Evolutionary conservation across 805 yeast genomes (phyloP), one percentile per base, ranked within the genome.

Genomic region (Kodamaea neixiangensis): DNA sequence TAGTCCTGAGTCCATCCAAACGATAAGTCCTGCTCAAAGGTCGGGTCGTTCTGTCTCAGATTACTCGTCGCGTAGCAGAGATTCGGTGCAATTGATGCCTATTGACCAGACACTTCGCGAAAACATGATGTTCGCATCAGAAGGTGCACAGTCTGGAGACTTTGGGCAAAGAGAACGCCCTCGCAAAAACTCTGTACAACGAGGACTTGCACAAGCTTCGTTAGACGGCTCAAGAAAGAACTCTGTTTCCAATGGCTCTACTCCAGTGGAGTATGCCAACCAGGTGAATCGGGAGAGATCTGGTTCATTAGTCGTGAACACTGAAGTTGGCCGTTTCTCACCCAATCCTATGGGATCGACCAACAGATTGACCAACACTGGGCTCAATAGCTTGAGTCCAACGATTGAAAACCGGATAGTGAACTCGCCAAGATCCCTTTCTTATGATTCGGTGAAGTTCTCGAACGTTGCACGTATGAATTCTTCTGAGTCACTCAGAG

Each of bases 51-150:
- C 41, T 9, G 31, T 25, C 13, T 37, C 19, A 15, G 41, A 37
- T 3, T 19, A 37, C 21, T 37, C 41, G 7, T 17, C 21, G 4
- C 41, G 41, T 37, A 19, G 21, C n/a, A 37, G 41, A 37, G 41
- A 37, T 37, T 37, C 41, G 11, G 41, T 37, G 5, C 41, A 37
- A 20, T 37, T 37, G 41, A 37, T 37, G 41, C 41, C 41, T 17
- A 37, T 37, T 37, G 41, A 37, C 19, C 41, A 37, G 13, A 37
- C 41, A 3, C 19, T 37, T 13, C 41, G 41, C 11, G 41, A 37
- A 18, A 37, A 37, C 11, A 15, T 37, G 41, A 7, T 7, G 5
- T 17, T 15, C 11, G 17, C 21, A 17, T 7, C 41, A 2, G 41
- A 37, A 37, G 19, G 6, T 9, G 31, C 11, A 5, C 31, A 25